These are phyloP conservation scores for Crassisporium funariophilum DNA, from an alignment of 768 basidiomycete species.

Conservation along the genomic window DNA sequence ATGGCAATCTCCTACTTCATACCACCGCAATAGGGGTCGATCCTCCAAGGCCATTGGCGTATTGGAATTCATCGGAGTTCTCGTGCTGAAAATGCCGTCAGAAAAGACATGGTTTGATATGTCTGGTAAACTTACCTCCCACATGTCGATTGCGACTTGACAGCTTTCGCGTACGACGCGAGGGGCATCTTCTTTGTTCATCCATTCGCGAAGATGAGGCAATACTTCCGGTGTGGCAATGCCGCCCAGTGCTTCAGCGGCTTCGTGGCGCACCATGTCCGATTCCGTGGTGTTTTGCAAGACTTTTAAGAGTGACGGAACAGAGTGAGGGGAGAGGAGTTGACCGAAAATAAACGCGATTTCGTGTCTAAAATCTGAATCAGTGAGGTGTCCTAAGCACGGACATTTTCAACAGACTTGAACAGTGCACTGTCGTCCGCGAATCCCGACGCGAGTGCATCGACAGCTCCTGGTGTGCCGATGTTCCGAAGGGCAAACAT, in stretches of 20 bases:
- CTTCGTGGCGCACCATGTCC: constrained; percentile 98
- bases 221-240: constrained; percentile 93
- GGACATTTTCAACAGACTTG: constrained; percentile 60
- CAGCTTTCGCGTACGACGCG: constrained; percentile 94
- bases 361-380: constrained; percentile 69
- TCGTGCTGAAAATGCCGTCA: constrained; percentile 57
- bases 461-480: constrained; percentile 81
- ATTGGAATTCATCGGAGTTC: constrained; percentile 81
- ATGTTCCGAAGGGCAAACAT: constrained; percentile 98
- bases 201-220: constrained; percentile 84
- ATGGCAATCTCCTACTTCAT: constrained; percentile 3
- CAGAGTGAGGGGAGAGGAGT: constrained; percentile 83
- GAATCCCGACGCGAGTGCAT: constrained; percentile 92
- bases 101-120: background rate
- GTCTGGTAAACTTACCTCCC: constrained; percentile 66
- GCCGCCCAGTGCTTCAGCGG: constrained; percentile 97
- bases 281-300: constrained; percentile 74
- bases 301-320: constrained; percentile 81
- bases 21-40: constrained; percentile 10
- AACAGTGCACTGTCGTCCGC: constrained; percentile 87
- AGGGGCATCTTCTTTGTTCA: constrained; percentile 75
- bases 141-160: constrained; percentile 96
- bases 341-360: constrained; percentile 99
- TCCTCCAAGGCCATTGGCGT: constrained; percentile 52
- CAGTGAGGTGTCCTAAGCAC: background rate